These are phyloP conservation scores for Tulasnella sp. DNA, from an alignment of 768 basidiomycete genomes.

Conservation along the genomic window DNA sequence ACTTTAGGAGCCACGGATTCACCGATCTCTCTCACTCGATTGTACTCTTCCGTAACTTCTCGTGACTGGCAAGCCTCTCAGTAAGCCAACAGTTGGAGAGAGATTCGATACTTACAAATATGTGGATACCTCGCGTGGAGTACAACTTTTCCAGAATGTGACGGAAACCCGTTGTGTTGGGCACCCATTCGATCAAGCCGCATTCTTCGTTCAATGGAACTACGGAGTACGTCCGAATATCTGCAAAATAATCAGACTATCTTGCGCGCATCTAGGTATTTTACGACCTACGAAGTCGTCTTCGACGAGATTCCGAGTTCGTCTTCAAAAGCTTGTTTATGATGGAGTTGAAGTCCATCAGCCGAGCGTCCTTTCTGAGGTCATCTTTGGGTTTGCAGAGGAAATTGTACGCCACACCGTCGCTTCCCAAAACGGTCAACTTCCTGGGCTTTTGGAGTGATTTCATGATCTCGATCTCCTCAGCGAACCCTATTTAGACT, in stretches of 20 bases:
- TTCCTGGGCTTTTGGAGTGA: slow-evolving; percentile 92
- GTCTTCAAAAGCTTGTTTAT: slow-evolving; percentile 95
- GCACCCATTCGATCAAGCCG: slow-evolving; percentile 98
- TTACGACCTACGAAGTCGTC: slow-evolving; percentile 78
- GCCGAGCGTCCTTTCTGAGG: slow-evolving; percentile 90
- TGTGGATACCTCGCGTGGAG: slow-evolving; percentile 51
- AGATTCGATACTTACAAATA: slow-evolving; percentile 52
- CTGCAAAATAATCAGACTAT: slow-evolving; percentile 47
- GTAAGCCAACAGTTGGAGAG: background rate
- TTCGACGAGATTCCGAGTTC: slow-evolving; percentile 87
- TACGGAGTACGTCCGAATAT: slow-evolving; percentile 98
- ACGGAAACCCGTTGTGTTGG: slow-evolving; percentile 83
- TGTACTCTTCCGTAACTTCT: slow-evolving; percentile 55
- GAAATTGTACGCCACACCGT: slow-evolving; percentile 87
- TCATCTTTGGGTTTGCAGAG: slow-evolving; percentile 98
- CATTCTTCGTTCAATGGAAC: slow-evolving; percentile 96
- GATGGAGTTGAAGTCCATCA: slow-evolving; percentile 98
- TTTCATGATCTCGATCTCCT: slow-evolving; percentile 88
- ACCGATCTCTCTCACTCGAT: slow-evolving; percentile 53
- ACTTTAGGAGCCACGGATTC: slow-evolving; percentile 56
- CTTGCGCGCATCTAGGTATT: background rate
- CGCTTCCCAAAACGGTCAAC: slow-evolving; percentile 77
- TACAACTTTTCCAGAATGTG: slow-evolving; percentile 73
- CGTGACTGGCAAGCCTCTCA: slow-evolving; percentile 43
- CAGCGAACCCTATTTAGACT: slow-evolving; percentile 63